A percentile compares a stretch with the other conserved stretches of the same genome.
Evolutionary conservation across 2,329 filamentous ascomycete species (phyloP).

Genomic region (Truncatella angustata): DNA sequence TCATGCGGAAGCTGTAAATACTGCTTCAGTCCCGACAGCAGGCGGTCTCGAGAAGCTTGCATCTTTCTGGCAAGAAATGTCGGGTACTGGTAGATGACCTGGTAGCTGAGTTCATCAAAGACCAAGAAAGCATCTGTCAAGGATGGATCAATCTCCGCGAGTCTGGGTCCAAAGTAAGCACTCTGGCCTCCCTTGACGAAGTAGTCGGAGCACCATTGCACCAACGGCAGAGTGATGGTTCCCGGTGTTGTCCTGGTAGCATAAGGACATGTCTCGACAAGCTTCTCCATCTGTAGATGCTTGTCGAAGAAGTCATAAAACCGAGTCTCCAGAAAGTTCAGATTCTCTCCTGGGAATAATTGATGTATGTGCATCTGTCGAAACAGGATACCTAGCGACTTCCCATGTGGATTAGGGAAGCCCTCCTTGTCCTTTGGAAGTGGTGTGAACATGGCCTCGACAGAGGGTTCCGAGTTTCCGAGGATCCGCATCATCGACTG

Average conservation of each 20-base stretch:
- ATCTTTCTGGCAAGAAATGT: conserved; percentile 21
- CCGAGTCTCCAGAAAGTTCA: conserved; percentile 16
- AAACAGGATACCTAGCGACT: conserved; percentile 15
- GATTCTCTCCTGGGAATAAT: conserved; percentile 19
- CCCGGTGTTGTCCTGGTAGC: neutral
- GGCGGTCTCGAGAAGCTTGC: conserved; percentile 11
- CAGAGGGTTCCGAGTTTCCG: conserved; percentile 15
- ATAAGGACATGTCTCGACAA: conserved; percentile 10
- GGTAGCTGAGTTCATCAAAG: conserved; percentile 25
- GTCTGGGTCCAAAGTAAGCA: conserved; percentile 21
- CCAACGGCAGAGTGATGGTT: conserved; percentile 15
- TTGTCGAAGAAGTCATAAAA: conserved; percentile 16
- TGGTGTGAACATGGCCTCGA: conserved; percentile 17
- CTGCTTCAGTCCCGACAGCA: conserved; percentile 11
- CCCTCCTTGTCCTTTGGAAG: conserved; percentile 19
- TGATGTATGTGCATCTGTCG: conserved; percentile 21
- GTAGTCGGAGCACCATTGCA: conserved; percentile 21
- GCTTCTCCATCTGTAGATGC: conserved; percentile 11
- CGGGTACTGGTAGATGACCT: conserved; percentile 27
- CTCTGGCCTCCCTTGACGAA: conserved; percentile 17
- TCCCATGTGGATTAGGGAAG: conserved; percentile 22
- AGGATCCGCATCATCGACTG: conserved; percentile 18
- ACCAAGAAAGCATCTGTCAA: conserved; percentile 15
- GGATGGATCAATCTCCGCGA: conserved; percentile 16
- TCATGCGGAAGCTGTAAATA: conserved; percentile 17